Conservation (phyloP, 106 monocot species). For the Dendrobium huoshanense region DNA sequence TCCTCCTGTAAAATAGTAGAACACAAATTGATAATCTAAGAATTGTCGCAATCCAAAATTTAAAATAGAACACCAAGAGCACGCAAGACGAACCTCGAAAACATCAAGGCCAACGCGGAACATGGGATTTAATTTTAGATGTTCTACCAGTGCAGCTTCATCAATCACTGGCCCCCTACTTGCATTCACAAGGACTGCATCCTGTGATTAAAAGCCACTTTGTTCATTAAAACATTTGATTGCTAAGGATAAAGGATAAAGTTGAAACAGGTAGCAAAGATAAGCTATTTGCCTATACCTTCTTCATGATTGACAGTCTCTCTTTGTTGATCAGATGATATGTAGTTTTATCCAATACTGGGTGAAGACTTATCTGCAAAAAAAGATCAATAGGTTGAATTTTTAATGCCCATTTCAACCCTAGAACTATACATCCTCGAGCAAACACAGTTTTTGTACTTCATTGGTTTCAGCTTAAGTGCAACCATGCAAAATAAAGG, state of each 20-base stretch:
- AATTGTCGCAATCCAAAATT: not conserved
- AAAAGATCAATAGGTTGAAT: not conserved
- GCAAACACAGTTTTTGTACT: not conserved
- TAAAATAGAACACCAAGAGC: not conserved
- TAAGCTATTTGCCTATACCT: slow-evolving; percentile 30
- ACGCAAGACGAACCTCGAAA: slow-evolving; percentile 68
- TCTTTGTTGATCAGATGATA: slow-evolving; percentile 98
- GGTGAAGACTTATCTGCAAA: slow-evolving; percentile 94
- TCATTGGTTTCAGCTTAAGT: not conserved
- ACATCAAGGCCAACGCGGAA: slow-evolving; percentile 99
- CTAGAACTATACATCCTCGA: too few species aligned
- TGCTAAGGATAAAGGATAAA: not conserved
- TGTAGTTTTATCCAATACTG: slow-evolving; percentile 93
- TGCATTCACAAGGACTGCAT: slow-evolving; percentile 94
- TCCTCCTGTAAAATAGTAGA: slow-evolving; percentile 60
- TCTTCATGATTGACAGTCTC: slow-evolving; percentile 90
- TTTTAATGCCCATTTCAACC: not conserved
- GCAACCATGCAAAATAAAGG: not conserved
- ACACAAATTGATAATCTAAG: not conserved
- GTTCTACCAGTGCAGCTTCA: slow-evolving; percentile 91
- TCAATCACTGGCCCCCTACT: slow-evolving; percentile 97
- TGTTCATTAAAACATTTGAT: not conserved
- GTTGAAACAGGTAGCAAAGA: not conserved
- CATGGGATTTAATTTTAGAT: slow-evolving; percentile 88
- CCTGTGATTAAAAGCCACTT: slow-evolving; percentile 29